These are phyloP conservation scores for Paraphysoderma sedebokerense DNA, from an alignment of 371 early-diverging fungal genomes.

Conservation along the genomic window DNA sequence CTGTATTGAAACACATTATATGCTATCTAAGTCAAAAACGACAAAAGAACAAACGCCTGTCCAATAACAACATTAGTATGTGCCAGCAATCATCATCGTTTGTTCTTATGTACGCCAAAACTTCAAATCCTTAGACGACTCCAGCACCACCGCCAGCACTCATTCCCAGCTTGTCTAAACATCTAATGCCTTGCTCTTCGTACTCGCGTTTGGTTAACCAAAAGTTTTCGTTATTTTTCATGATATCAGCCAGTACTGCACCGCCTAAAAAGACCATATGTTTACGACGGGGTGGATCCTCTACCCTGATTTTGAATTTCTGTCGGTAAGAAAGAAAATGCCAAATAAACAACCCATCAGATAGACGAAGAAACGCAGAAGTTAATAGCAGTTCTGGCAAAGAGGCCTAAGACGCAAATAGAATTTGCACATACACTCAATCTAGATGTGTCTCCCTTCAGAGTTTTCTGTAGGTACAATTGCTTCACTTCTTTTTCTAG, in stretches of 20 bases:
- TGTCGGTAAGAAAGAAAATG: conserved; percentile 9
- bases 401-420: too few species aligned
- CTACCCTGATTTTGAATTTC: conserved; percentile 94
- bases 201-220: conserved; percentile 92
- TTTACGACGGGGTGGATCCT: conserved; percentile 93
- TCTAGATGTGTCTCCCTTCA: conserved; percentile 64
- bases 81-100: too few species aligned
- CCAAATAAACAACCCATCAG: background rate
- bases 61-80: too few species aligned
- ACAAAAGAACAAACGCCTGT: too few species aligned
- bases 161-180: conserved; percentile 35
- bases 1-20: too few species aligned
- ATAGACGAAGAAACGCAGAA: too few species aligned
- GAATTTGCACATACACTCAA: conserved; percentile 42
- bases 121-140: too few species aligned
- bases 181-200: conserved; percentile 74
- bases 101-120: too few species aligned
- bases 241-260: conserved; percentile 88
- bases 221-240: conserved; percentile 76
- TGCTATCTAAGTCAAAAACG: too few species aligned
- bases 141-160: too few species aligned
- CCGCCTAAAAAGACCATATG: conserved; percentile 98
- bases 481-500: conserved; percentile 95
- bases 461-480: conserved; percentile 72
- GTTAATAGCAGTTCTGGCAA: too few species aligned